phyloP scores from a whole-genome alignment of 2,329 filamentous ascomycete genomes.

The Aspergillus jensenii region DNA sequence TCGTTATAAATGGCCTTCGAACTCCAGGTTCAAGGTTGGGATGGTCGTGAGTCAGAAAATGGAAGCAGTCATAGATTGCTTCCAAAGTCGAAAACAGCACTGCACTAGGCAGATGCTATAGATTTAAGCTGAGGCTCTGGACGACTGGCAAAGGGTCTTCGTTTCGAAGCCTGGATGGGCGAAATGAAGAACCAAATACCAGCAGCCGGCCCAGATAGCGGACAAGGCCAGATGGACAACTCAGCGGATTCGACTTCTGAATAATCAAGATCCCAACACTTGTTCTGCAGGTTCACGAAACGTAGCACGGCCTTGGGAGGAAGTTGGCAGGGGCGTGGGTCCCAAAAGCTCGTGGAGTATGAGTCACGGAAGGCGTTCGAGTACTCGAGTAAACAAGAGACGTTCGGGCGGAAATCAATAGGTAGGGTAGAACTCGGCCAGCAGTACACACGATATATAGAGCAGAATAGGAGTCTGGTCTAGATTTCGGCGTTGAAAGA shows the following conservation, averaged over 20 bases:
- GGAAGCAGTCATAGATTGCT: conserved; percentile 26
- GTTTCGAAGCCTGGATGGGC: conserved; percentile 19
- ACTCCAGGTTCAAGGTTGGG: conserved; percentile 36
- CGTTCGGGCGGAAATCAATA: conserved; percentile 3
- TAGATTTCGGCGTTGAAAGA: conserved; percentile 6
- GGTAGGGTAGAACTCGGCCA: conserved; percentile 1
- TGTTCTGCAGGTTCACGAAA: conserved; percentile 15
- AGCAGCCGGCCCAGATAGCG: conserved; percentile 24
- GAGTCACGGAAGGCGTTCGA: conserved; percentile 24
- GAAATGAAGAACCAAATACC: conserved; percentile 25
- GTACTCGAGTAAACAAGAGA: conserved; percentile 14
- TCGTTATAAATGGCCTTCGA: conserved; percentile 32
- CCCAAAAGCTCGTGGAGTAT: conserved; percentile 18
- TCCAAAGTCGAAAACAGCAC: background rate
- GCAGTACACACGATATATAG: conserved; percentile 16
- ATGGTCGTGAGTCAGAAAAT: conserved; percentile 33
- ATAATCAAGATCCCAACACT: conserved; percentile 15
- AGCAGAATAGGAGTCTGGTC: conserved; percentile 15
- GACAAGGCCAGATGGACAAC: conserved; percentile 16
- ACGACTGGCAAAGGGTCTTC: conserved; percentile 26
- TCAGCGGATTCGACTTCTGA: conserved; percentile 15
- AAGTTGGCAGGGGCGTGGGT: conserved; percentile 16
- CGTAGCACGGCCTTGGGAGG: conserved; percentile 14
- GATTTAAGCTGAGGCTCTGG: conserved; percentile 21
- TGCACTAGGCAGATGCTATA: conserved; percentile 15